Evolutionary conservation across 805 yeast species (phyloP).

Genomic region (Candida peoriensis): DNA sequence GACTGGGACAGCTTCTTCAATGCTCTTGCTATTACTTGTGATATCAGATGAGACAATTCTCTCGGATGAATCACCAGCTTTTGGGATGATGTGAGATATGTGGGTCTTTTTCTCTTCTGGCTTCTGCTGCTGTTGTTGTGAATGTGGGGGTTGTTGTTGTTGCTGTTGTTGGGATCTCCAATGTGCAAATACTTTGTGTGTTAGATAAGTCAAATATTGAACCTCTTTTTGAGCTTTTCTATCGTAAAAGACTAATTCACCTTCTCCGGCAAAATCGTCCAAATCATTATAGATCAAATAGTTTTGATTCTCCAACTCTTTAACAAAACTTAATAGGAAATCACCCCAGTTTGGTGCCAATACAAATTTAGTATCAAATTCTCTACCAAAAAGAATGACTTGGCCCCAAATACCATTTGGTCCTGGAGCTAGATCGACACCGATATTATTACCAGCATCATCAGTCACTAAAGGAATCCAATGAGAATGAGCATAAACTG

Average conservation of each 20-base stretch:
- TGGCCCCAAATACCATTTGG: slow-evolving; percentile 82
- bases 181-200: slow-evolving; percentile 26
- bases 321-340: slow-evolving; percentile 75
- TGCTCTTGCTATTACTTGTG: no score
- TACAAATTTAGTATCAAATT: slow-evolving; percentile 83
- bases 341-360: slow-evolving; percentile 88
- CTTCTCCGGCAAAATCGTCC: slow-evolving; percentile 67
- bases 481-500: slow-evolving; percentile 77
- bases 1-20: no score
- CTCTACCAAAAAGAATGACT: slow-evolving; percentile 89
- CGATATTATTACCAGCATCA: slow-evolving; percentile 86
- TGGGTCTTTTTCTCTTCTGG: slow-evolving; percentile 8
- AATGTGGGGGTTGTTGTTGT: slow-evolving; percentile 3
- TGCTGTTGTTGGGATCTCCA: slow-evolving; percentile 14
- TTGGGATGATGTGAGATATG: slow-evolving; percentile 11
- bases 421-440: slow-evolving; percentile 82
- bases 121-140: slow-evolving; percentile 1
- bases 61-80: slow-evolving; percentile 12
- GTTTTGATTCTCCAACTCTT: slow-evolving; percentile 82
- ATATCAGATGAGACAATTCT: slow-evolving; percentile 19
- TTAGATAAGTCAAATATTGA: slow-evolving; percentile 35
- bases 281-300: slow-evolving; percentile 65
- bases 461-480: slow-evolving; percentile 95
- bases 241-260: slow-evolving; percentile 68
- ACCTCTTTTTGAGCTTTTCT: slow-evolving; percentile 45